phyloP scores from a whole-genome alignment of 1,284 basidiomycete species.

The Ganoderma sp. region DNA sequence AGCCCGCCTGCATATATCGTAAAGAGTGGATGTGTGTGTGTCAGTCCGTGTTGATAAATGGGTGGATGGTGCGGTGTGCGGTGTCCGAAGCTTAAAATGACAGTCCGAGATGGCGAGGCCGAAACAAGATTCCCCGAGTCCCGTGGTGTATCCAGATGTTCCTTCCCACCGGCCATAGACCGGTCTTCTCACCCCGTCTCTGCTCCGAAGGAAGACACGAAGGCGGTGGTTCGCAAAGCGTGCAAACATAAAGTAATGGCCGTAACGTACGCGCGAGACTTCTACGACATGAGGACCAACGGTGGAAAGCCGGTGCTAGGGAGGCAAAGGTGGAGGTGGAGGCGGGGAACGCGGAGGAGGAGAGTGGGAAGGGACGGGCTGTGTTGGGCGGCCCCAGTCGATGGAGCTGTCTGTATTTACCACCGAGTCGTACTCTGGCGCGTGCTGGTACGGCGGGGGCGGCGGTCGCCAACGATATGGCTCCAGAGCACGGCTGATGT shows the following conservation, averaged over 20 bases:
- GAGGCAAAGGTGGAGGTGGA: background rate
- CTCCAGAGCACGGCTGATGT: constrained; percentile 26
- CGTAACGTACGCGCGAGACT: background rate
- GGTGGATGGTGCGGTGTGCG: constrained; percentile 7
- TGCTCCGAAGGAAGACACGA: background rate
- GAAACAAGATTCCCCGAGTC: constrained; percentile 4
- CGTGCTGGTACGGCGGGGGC: constrained; percentile 51
- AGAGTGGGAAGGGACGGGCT: background rate
- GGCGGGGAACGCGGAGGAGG: background rate
- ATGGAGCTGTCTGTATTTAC: constrained; percentile 16
- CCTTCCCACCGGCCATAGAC: background rate
- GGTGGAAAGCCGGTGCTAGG: background rate
- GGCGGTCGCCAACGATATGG: constrained; percentile 31
- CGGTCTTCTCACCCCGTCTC: constrained; percentile 1
- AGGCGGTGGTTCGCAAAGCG: background rate
- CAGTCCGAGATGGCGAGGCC: constrained; percentile 4
- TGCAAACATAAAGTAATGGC: background rate
- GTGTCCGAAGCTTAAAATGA: constrained; percentile 10
- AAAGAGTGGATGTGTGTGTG: constrained; percentile 9
- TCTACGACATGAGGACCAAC: constrained; percentile 1
- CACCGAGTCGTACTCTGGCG: constrained; percentile 41
- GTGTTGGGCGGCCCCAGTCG: constrained; percentile 15
- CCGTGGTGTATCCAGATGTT: background rate
- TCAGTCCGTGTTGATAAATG: constrained; percentile 11
- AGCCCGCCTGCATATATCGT: constrained; percentile 10